Base-by-base conservation (phyloP, 768 basidiomycete genomes). In the Psilocybe cubensis region DNA sequence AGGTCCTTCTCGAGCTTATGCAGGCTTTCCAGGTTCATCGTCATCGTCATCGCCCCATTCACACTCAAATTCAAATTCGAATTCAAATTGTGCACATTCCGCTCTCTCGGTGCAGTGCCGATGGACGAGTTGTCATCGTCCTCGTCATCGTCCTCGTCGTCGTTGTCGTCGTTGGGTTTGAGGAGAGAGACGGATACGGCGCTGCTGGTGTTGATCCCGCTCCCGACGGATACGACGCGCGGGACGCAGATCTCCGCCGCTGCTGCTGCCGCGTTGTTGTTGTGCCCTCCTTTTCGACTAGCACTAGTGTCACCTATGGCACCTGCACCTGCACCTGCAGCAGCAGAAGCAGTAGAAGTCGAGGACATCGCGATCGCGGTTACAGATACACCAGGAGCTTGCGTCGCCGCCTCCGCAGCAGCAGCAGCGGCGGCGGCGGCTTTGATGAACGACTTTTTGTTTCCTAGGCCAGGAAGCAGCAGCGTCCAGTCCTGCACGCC, bases 371-470 rank as follows among this genome's bases (percentile, higher is more conserved):
- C n/a, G n/a, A n/a, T n/a, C n/a, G n/a, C n/a, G n/a, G n/a, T n/a
- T n/a, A n/a, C n/a, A n/a, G n/a, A n/a, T n/a, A n/a, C n/a, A n/a
- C n/a, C n/a, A n/a, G n/a, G n/a, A n/a, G n/a, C n/a, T n/a, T n/a
- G n/a, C n/a, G n/a, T n/a, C n/a, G n/a, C n/a, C n/a, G n/a, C n/a
- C n/a, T n/a, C n/a, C n/a, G n/a, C n/a, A 33, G 31, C 9, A 33
- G 31, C 33, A 29, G 40, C 17, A 65, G 67, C 28, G 65, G 29
- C 14, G 65, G 63, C 47, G 66, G 51, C 8, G 63, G 66, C 63
- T 65, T 64, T 35, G 8, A n/a, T 3, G 35, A 11, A 17, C 8
- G 35, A 11, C 12, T 38, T 38, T n/a, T 38, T 38, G 4, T 33
- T 33, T 14, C 31, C 31, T 14, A 33, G 31, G 14, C 35, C 35